These are phyloP conservation scores for Aspergillus flavus DNA, from an alignment of 2,329 filamentous ascomycete species.

Conservation along the genomic window DNA sequence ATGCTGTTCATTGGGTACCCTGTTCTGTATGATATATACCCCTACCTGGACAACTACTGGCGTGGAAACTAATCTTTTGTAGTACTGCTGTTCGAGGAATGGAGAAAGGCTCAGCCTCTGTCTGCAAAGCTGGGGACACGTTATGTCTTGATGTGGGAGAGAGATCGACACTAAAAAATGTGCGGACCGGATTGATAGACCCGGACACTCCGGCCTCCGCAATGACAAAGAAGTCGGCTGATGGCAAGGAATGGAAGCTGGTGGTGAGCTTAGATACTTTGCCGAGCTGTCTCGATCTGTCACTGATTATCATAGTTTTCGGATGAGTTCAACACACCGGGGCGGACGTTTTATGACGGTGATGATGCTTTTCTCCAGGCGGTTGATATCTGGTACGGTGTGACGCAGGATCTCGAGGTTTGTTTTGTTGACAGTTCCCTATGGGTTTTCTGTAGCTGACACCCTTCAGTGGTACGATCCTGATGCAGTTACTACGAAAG, in stretches of 20 bases:
- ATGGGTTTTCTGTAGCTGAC: constrained; percentile 10
- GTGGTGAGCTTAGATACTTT: constrained; percentile 50
- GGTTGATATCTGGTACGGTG: constrained; percentile 72
- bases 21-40: constrained; percentile 58
- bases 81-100: constrained; percentile 61
- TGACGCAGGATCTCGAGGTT: constrained; percentile 69
- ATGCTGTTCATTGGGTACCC: constrained; percentile 71
- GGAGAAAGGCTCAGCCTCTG: constrained; percentile 29
- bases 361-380: constrained; percentile 71
- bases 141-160: constrained; percentile 55
- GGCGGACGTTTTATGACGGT: constrained; percentile 70
- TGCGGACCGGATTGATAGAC: constrained; percentile 65
- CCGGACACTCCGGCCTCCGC: constrained; percentile 65
- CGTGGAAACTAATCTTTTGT: constrained; percentile 5
- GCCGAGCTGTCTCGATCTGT: not conserved
- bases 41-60: constrained; percentile 5
- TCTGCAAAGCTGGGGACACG: constrained; percentile 42
- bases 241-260: constrained; percentile 65
- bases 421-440: constrained; percentile 11
- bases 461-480: constrained; percentile 67
- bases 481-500: constrained; percentile 64
- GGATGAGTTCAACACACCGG: constrained; percentile 70
- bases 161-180: constrained; percentile 59
- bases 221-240: constrained; percentile 56
- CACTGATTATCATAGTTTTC: constrained; percentile 55